These are phyloP conservation scores for Trichoderma pleuroti DNA, from an alignment of 2,329 filamentous ascomycete species.

Conservation along the genomic window DNA sequence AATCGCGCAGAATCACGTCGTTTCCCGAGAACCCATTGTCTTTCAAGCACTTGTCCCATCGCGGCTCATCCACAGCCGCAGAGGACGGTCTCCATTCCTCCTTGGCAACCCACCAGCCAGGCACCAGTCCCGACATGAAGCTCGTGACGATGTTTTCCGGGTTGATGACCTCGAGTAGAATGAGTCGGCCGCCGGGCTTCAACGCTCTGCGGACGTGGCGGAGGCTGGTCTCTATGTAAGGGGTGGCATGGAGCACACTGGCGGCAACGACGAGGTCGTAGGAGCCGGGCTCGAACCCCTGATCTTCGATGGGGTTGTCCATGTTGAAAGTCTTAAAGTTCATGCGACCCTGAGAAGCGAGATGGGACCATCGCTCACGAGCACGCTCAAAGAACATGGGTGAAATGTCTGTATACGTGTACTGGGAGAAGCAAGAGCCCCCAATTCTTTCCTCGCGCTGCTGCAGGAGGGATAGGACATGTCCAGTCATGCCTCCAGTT, in stretches of 20 bases:
- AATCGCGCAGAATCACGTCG: slow-evolving; percentile 2
- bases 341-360: background rate
- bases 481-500: slow-evolving; percentile 35
- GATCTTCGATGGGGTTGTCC: slow-evolving; percentile 26
- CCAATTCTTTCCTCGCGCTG: slow-evolving; percentile 23
- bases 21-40: background rate
- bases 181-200: background rate
- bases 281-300: slow-evolving; percentile 30
- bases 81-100: slow-evolving; percentile 3
- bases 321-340: slow-evolving; percentile 28
- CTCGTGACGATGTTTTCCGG: background rate
- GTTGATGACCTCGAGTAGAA: slow-evolving; percentile 1
- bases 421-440: slow-evolving; percentile 27
- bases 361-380: slow-evolving; percentile 14
- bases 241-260: background rate
- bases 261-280: slow-evolving; percentile 42
- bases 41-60: background rate
- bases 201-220: background rate
- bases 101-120: slow-evolving; percentile 1
- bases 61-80: background rate
- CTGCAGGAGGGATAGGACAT: slow-evolving; percentile 26
- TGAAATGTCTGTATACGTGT: slow-evolving; percentile 42
- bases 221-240: background rate
- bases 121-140: slow-evolving; percentile 3
- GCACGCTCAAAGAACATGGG: slow-evolving; percentile 31